Evolutionary conservation across 2,329 filamentous ascomycete genomes (phyloP).

Genomic region (Ophiobolus disseminans): DNA sequence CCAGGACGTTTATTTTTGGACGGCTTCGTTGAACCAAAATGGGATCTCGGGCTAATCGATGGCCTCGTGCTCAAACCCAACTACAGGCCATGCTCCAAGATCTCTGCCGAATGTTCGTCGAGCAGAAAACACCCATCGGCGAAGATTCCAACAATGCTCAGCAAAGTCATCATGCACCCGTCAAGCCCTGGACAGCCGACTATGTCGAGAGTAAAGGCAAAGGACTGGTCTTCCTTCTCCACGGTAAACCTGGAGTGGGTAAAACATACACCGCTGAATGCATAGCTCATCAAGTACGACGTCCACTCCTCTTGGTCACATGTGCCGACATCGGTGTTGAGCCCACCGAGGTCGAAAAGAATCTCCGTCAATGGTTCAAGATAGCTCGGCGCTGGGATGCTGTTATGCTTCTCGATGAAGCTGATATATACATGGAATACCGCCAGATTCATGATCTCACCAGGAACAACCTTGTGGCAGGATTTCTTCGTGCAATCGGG

Average conservation of each 20-base stretch:
- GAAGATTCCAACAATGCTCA: no score
- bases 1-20: no score
- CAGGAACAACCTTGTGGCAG: slow-evolving; percentile 40
- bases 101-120: no score
- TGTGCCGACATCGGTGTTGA: slow-evolving; percentile 25
- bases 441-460: slow-evolving; percentile 36
- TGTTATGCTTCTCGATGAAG: slow-evolving; percentile 46
- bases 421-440: slow-evolving; percentile 48
- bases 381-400: slow-evolving; percentile 30
- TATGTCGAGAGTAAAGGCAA: no score
- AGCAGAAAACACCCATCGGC: no score
- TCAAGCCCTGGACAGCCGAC: no score
- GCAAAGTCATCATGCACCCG: no score
- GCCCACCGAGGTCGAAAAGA: slow-evolving; percentile 12
- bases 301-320: slow-evolving; percentile 29
- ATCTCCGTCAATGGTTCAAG: slow-evolving; percentile 20
- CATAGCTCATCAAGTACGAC: slow-evolving; percentile 28
- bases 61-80: no score
- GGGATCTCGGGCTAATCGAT: no score
- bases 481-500: slow-evolving; percentile 46
- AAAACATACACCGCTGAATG: slow-evolving; percentile 72
- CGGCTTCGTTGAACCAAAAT: no score
- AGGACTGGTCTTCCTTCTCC: slow-evolving; percentile 53
- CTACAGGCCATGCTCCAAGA: no score
- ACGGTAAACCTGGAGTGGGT: slow-evolving; percentile 92